Percentiles rank a stretch among this genome's conserved stretches.
Conservation (phyloP, 2,329 filamentous ascomycete species). For the Aureobasidium sp. region DNA sequence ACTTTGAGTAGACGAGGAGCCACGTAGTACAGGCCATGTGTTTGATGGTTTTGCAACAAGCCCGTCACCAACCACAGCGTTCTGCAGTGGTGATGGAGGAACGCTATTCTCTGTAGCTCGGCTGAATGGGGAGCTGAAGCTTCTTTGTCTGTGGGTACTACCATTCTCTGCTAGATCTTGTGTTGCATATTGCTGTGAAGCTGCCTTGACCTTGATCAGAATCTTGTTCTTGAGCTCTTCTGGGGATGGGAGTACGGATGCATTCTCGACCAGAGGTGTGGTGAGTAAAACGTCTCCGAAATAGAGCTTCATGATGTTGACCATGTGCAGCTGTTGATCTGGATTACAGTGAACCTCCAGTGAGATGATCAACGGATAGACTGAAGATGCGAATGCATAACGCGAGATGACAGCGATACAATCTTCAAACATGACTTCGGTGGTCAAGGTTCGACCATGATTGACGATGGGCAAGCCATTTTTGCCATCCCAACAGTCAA, state of each 20-base stretch:
- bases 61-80: background rate
- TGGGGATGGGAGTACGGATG: conserved; percentile 69
- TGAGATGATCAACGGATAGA: conserved; percentile 86
- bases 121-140: conserved; percentile 70
- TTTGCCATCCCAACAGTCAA: conserved; percentile 94
- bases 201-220: conserved; percentile 89
- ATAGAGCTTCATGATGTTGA: conserved; percentile 75
- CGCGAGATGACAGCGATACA: conserved; percentile 90
- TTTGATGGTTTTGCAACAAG: conserved; percentile 24
- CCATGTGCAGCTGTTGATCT: conserved; percentile 80
- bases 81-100: conserved; percentile 28
- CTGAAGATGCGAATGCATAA: conserved; percentile 84
- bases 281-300: conserved; percentile 76
- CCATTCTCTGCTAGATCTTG: conserved; percentile 19
- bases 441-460: conserved; percentile 85
- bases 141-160: conserved; percentile 46
- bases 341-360: conserved; percentile 89
- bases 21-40: conserved; percentile 45
- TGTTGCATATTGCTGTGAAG: conserved; percentile 42
- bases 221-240: conserved; percentile 78
- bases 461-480: conserved; percentile 84
- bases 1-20: conserved; percentile 50
- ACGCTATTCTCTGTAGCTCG: conserved; percentile 52
- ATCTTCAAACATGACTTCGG: conserved; percentile 80
- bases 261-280: conserved; percentile 63